Evolutionary conservation across 805 yeast species (phyloP).

Genomic region (Candida saitoana): DNA sequence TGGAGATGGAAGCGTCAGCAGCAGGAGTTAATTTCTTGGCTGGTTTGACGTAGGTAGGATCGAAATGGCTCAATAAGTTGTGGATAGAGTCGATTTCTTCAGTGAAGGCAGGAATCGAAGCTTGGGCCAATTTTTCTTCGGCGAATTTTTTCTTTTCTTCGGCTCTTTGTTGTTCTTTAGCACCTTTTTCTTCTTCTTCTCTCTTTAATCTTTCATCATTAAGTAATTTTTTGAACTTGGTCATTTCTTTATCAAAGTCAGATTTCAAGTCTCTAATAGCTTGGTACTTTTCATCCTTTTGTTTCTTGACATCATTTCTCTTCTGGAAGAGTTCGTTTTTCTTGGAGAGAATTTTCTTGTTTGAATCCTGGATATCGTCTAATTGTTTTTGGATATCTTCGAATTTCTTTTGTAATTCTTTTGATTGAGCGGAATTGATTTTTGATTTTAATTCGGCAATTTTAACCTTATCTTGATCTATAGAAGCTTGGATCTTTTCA

Average conservation of each 20-base stretch:
- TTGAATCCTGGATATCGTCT: conserved; percentile 57
- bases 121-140: conserved; percentile 67
- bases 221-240: conserved; percentile 63
- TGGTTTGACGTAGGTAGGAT: conserved; percentile 65
- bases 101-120: conserved; percentile 80
- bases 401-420: conserved; percentile 63
- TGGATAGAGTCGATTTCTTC: conserved; percentile 75
- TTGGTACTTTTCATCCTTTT: conserved; percentile 64
- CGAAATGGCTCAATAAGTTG: conserved; percentile 66
- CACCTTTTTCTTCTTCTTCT: conserved; percentile 61
- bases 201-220: conserved; percentile 67
- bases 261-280: conserved; percentile 65
- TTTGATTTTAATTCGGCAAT: conserved; percentile 70
- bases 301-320: conserved; percentile 63
- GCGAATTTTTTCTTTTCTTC: conserved; percentile 52
- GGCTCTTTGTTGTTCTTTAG: conserved; percentile 48
- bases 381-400: conserved; percentile 67
- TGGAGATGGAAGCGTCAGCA: conserved; percentile 2
- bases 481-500: conserved; percentile 69
- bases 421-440: conserved; percentile 53
- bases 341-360: conserved; percentile 61
- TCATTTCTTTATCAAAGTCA: conserved; percentile 72
- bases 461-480: conserved; percentile 75
- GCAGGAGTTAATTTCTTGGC: conserved; percentile 15
- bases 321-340: conserved; percentile 59